Base-by-base conservation (phyloP, 23 red algal genomes). In the Gracilaria vermiculophylla region DNA sequence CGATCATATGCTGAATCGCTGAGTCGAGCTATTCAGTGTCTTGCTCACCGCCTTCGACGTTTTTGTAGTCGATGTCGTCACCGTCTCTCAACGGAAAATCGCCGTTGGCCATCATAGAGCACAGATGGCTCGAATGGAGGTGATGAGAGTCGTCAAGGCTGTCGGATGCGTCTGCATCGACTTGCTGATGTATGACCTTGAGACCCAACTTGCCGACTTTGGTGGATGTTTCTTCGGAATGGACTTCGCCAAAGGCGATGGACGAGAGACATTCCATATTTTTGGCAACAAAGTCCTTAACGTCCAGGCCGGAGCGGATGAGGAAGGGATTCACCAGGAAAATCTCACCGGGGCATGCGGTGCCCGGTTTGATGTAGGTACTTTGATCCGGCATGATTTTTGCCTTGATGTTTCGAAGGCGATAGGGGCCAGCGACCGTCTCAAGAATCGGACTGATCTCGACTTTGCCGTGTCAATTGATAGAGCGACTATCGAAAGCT, bases 381-480 rank as follows among this genome's bases (percentile, higher is more conserved):
- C 12, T 12, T 61, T 80, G 5, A 48, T 53, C 41, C 6, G 76
- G 49, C 37, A 80, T 32, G 76, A 80, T 80, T 39, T 82, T 16
- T 5, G 69, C 81, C 10, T 49, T 71, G 60, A 86, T 86, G 53
- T 86, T 86, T 2, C 81, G 81, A 70, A 86, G 81, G 17, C 81
- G 62, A 54, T 60, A 86, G 20, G 58, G 81, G 3, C 81, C 81
- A 73, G 65, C 81, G 14, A 73, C 49, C 4, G 81, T 86, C 28
- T 86, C 15, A 14, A 86, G 55, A 61, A 34, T 24, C 0, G 16
- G 69, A 49, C 43, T 8, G 5, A 47, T 5, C 28, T 86, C 60
- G 5, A 45, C 60, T 0, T 21, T 51, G 40, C 42, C 81, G 13
- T 5, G 0, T 9, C 40, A 86, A 15, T 45, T 27, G 23, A 86